phyloP scores from a whole-genome alignment of 2,329 filamentous ascomycete genomes.

The Fusarium clavum region DNA sequence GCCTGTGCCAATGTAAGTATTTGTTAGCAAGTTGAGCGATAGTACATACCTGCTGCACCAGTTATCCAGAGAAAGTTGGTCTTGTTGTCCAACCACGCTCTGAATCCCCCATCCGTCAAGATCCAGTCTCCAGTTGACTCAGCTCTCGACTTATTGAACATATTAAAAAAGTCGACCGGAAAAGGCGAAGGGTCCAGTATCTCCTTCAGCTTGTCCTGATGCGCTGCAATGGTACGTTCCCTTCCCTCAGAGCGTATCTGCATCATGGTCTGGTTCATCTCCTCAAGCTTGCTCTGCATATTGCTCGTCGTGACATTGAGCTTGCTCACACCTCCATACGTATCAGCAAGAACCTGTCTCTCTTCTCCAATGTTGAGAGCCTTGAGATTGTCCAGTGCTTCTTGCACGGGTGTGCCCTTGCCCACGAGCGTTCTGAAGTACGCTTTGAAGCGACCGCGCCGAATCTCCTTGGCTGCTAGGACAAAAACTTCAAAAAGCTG shows the following conservation, averaged over 20 bases:
- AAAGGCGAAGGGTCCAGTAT: slow-evolving; percentile 57
- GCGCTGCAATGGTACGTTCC: slow-evolving; percentile 49
- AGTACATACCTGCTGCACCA: slow-evolving; percentile 54
- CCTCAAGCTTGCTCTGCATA: slow-evolving; percentile 50
- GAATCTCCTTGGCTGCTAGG: slow-evolving; percentile 56
- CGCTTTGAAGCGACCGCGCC: slow-evolving; percentile 55
- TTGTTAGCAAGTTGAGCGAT: background rate
- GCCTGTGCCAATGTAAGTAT: slow-evolving; percentile 36
- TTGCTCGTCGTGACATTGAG: slow-evolving; percentile 53
- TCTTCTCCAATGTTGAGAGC: slow-evolving; percentile 57
- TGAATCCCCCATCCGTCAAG: slow-evolving; percentile 53
- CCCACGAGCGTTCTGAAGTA: slow-evolving; percentile 57
- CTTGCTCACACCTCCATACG: slow-evolving; percentile 52
- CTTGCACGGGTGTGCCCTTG: slow-evolving; percentile 54
- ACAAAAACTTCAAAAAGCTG: slow-evolving; percentile 60
- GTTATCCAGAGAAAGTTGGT: slow-evolving; percentile 58
- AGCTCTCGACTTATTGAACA: slow-evolving; percentile 55
- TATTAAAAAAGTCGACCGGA: slow-evolving; percentile 56
- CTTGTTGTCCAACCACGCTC: slow-evolving; percentile 54
- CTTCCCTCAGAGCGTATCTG: slow-evolving; percentile 51
- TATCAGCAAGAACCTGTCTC: slow-evolving; percentile 58
- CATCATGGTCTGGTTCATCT: slow-evolving; percentile 52
- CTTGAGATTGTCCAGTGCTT: slow-evolving; percentile 55
- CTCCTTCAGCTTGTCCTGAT: slow-evolving; percentile 54
- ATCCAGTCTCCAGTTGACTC: slow-evolving; percentile 61